Base-by-base conservation (phyloP, 2,329 filamentous ascomycete species). In the Epichloe aotearoae region DNA sequence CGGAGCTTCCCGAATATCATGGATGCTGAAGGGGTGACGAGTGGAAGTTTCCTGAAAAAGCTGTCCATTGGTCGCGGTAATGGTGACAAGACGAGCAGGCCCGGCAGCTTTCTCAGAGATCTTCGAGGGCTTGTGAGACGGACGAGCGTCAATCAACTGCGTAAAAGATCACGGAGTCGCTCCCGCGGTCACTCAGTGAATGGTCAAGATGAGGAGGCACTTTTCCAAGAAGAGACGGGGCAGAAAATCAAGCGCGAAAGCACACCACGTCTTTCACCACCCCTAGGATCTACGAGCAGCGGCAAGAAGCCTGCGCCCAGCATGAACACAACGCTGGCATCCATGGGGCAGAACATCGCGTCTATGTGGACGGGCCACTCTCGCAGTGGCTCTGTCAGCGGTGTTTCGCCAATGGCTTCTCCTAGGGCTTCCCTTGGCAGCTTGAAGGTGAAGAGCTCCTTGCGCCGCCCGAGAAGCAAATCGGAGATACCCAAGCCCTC, bases 31-130 rank as follows among this genome's bases (percentile, higher is more conserved):
- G 79, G 74, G 17, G 68, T 83, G 42, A 73, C 71, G 8, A 76
- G 75, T 50, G 79, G 81, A 23, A 80, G 74, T 52, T 73, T 86
- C 39, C 64, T 85, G 40, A 86, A 83, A 59, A 81, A 78, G 62
- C 67, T 79, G 42, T 78, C 75, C 7, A 70, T 83, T 55, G 74
- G 70, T 59, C 67, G 73, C 47, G 68, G 69, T 30, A 51, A 43
- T 19, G 61, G 61, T n/a, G 64, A 64, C 17, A 66, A 60, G 53
- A 67, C 69, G 40, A 54, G 72, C 74, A 44, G 80, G 73, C 61
- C 73, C 74, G 57, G 68, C 23, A 61, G 60, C 30, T 57, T 71
- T 15, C 54, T 85, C 7, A 73, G 74, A 48, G 72, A 72, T 45
- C 61, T 80, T 8, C 69, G 73, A 14, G 72, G 68, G 8, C 63